phyloP scores from a whole-genome alignment of 805 yeast genomes.

The Candida boidinii region DNA sequence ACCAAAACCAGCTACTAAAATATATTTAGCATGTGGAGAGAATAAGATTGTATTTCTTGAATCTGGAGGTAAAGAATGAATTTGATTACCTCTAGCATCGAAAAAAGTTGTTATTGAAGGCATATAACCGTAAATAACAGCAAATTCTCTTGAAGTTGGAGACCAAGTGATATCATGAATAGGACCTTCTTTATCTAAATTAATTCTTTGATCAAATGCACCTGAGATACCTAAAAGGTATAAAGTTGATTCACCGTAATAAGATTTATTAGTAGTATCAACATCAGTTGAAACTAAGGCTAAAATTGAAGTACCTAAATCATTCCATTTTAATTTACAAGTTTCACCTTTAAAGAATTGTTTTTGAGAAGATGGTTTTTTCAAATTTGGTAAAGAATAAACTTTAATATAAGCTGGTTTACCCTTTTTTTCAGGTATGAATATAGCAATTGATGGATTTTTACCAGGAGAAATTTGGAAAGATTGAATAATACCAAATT shows the following conservation, averaged over 20 bases:
- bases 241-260: slow-evolving; percentile 93
- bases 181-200: slow-evolving; percentile 88
- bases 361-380: slow-evolving; percentile 75
- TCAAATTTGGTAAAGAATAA: slow-evolving; percentile 68
- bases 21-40: slow-evolving; percentile 89
- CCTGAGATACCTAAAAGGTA: slow-evolving; percentile 90
- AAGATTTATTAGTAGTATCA: slow-evolving; percentile 86
- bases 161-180: slow-evolving; percentile 98
- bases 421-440: slow-evolving; percentile 78
- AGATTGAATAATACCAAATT: slow-evolving; percentile 33
- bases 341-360: slow-evolving; percentile 93
- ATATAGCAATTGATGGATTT: slow-evolving; percentile 84
- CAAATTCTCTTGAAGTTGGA: slow-evolving; percentile 92
- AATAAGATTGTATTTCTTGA: slow-evolving; percentile 85
- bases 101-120: slow-evolving; percentile 93
- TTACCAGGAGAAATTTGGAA: slow-evolving; percentile 80
- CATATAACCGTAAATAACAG: slow-evolving; percentile 96
- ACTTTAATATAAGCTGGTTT: slow-evolving; percentile 86
- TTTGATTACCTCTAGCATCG: slow-evolving; percentile 85
- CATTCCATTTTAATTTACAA: slow-evolving; percentile 89
- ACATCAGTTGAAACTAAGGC: slow-evolving; percentile 95
- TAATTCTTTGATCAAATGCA: slow-evolving; percentile 80
- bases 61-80: slow-evolving; percentile 75
- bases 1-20: slow-evolving; percentile 95
- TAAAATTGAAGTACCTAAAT: slow-evolving; percentile 85